These are phyloP conservation scores for Entrophospora sp. DNA, from an alignment of 192 early-diverging fungal genomes.

Conservation along the genomic window DNA sequence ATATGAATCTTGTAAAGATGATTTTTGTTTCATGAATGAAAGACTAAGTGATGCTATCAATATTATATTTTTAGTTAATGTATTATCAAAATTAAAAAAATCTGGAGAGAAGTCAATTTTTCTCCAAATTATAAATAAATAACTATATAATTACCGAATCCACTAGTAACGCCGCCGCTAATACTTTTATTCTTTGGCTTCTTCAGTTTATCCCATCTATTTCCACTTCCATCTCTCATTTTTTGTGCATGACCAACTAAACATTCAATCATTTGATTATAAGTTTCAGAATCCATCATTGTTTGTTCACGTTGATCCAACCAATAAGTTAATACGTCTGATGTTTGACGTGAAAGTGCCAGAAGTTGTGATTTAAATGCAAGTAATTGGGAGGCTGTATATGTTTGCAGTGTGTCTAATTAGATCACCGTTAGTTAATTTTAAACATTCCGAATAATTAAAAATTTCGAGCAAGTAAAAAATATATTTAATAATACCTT, in stretches of 20 bases:
- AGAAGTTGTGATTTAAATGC: conserved; percentile 38
- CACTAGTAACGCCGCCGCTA: neutral
- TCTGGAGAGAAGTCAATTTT: too few species aligned
- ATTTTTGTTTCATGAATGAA: conserved; percentile 13
- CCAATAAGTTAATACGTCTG: conserved; percentile 42
- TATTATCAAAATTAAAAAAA: neutral
- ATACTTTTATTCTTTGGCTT: neutral
- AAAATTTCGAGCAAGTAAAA: neutral
- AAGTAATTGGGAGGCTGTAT: conserved; percentile 39
- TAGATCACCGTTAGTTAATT: neutral
- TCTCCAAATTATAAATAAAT: neutral
- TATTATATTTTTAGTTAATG: neutral
- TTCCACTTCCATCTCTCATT: conserved; percentile 29
- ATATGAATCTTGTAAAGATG: too few species aligned
- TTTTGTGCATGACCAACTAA: conserved; percentile 48
- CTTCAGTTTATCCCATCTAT: neutral
- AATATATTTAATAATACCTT: neutral
- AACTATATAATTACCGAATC: neutral
- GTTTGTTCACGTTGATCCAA: conserved; percentile 52
- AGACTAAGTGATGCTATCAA: conserved; percentile 6
- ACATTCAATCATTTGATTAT: conserved; percentile 50
- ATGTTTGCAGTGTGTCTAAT: conserved; percentile 41
- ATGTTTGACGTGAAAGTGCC: conserved; percentile 40
- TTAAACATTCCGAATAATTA: neutral
- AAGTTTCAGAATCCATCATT: conserved; percentile 54